Evolutionary conservation across 495 filamentous ascomycete species (phyloP), one percentile per base, ranked within the genome.

Genomic region (Pyronema omphalodes): DNA sequence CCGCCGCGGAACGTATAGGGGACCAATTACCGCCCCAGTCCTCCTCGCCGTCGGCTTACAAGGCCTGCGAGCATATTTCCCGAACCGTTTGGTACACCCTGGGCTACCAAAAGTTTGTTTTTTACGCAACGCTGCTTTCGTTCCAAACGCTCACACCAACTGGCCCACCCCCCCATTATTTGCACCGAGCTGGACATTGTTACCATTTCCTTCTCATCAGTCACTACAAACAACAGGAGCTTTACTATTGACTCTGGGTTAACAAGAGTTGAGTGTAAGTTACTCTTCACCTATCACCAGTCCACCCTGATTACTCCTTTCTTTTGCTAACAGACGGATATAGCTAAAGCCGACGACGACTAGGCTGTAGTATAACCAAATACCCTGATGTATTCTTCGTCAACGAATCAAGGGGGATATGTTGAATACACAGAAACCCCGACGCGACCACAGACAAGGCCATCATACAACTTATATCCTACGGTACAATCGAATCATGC

Each of bases 371-470:
- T 29, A n/a, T n/a, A 29, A 29, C 23, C 39, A 41, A 17, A 12
- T 1, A 41, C 15, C 14, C 12, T 15, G 18, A 47, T 47, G 44
- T 47, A 47, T 47, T 47, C 44, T 23, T 15, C 44, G 9, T 15
- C 18, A 17, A 14, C 44, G 23, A 47, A 19, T 19, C 12, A 51
- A 37, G 18, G 18, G 34, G 33, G 47, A 49, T 52, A 60, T 59
- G 23, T 48, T 37, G 58, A 57, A 46, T 60, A 53, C 44, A 57
- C 57, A n/a, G 6, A 48, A 50, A 34, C 51, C 35, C 41, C 46
- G 9, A 44, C 51, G 37, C 55, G 44, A 18, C 47, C 53, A 36
- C 57, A 59, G 9, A n/a, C 44, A 47, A 3, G 35, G 37, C 14
- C 56, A 55, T 37, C 51, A 47, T 37, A 53, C 23, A 14, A 55